These are phyloP conservation scores for Nakaseomyces bracarensis DNA, from an alignment of 1,139 yeast species.

Conservation along the genomic window DNA sequence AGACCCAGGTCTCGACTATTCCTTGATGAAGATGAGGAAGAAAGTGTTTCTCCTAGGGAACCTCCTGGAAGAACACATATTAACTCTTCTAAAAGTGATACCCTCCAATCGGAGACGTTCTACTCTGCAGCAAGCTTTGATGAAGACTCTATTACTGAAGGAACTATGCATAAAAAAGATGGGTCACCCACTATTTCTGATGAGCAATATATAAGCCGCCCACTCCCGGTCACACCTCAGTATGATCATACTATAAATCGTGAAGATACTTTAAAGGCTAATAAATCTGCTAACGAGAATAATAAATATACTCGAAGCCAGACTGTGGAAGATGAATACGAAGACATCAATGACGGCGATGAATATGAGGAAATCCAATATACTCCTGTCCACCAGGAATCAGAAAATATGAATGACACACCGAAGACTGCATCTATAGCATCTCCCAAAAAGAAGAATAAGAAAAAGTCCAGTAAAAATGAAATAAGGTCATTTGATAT, in stretches of 20 bases:
- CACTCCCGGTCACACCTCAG: slow-evolving; percentile 19
- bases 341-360: slow-evolving; percentile 12
- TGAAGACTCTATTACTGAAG: slow-evolving; percentile 1
- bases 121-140: slow-evolving; percentile 19
- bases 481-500: slow-evolving; percentile 48
- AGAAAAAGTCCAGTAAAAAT: slow-evolving; percentile 11
- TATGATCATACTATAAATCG: not conserved
- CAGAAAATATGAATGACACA: slow-evolving; percentile 6
- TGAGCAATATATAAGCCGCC: slow-evolving; percentile 14
- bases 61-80: not conserved
- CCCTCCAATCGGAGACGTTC: slow-evolving; percentile 17
- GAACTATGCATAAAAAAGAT: not conserved
- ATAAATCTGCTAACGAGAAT: slow-evolving; percentile 7
- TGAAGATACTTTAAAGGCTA: slow-evolving; percentile 9
- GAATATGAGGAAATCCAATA: slow-evolving; percentile 8
- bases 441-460: slow-evolving; percentile 8
- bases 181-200: slow-evolving; percentile 9
- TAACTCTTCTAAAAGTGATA: not conserved
- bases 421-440: slow-evolving; percentile 2
- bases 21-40: slow-evolving; percentile 18
- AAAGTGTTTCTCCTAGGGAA: slow-evolving; percentile 1
- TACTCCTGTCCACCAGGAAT: slow-evolving; percentile 4
- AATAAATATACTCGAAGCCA: slow-evolving; percentile 1
- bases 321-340: slow-evolving; percentile 14
- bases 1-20: slow-evolving; percentile 27